Conservation (phyloP, 2,329 filamentous ascomycete species). For the Claviceps digitariae region DNA sequence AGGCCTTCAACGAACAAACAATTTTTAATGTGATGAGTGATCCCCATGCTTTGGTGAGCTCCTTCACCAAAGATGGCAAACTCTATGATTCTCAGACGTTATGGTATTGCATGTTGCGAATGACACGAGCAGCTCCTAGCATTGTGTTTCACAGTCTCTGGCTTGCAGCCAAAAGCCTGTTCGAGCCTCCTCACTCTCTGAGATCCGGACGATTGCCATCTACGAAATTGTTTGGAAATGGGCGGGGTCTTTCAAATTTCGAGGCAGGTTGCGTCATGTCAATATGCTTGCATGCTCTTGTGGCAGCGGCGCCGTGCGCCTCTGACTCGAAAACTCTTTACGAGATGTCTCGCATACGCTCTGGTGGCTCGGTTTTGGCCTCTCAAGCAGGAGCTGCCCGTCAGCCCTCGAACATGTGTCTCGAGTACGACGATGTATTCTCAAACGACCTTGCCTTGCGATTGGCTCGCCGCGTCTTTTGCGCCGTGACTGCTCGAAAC, state of each 20-base stretch:
- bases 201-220: slow-evolving; percentile 23
- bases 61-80: slow-evolving; percentile 40
- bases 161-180: slow-evolving; percentile 45
- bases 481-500: slow-evolving; percentile 40
- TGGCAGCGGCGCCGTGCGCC: slow-evolving; percentile 42
- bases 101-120: slow-evolving; percentile 49
- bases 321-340: slow-evolving; percentile 33
- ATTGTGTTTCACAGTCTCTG: slow-evolving; percentile 52
- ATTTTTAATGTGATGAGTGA: slow-evolving; percentile 51
- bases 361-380: slow-evolving; percentile 36
- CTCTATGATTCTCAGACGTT: slow-evolving; percentile 46
- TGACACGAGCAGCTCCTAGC: slow-evolving; percentile 42
- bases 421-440: slow-evolving; percentile 50
- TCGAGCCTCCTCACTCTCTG: slow-evolving; percentile 36
- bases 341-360: slow-evolving; percentile 47
- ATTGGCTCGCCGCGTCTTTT: slow-evolving; percentile 43
- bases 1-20: slow-evolving; percentile 48
- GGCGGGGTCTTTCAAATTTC: slow-evolving; percentile 21
- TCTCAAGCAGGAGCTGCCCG: slow-evolving; percentile 30
- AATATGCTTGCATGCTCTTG: slow-evolving; percentile 48
- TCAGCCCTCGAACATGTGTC: slow-evolving; percentile 35
- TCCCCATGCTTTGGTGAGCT: slow-evolving; percentile 38
- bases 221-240: slow-evolving; percentile 4
- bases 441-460: slow-evolving; percentile 46
- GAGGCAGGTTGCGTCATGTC: slow-evolving; percentile 42